Percentiles rank a stretch among this genome's conserved stretches.
Evolutionary conservation across 495 filamentous ascomycete genomes (phyloP).

Genomic region (Sordaria brevicollis): DNA sequence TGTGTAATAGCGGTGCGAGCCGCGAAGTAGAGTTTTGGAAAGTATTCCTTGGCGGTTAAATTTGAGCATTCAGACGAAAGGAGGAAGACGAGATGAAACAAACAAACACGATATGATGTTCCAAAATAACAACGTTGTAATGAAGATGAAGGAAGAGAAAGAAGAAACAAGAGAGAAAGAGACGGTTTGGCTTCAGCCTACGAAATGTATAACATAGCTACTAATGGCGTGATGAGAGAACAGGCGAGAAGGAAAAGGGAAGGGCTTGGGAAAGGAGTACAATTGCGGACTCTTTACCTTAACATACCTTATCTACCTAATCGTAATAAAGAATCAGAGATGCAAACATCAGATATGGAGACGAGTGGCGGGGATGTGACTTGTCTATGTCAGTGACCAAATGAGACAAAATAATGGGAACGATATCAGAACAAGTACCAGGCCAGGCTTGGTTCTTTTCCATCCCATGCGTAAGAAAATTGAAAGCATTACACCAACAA

Average conservation of each 20-base stretch:
- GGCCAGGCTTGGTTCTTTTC: background rate
- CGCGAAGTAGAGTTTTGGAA: background rate
- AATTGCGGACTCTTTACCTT: background rate
- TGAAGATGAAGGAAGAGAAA: background rate
- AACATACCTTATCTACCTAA: background rate
- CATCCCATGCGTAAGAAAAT: background rate
- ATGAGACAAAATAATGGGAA: background rate
- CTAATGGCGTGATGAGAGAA: background rate
- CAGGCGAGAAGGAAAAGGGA: background rate
- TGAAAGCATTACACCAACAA: slow-evolving; percentile 21
- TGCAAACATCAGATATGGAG: no score
- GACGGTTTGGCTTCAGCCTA: background rate
- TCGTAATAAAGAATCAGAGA: no score
- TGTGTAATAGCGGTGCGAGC: background rate
- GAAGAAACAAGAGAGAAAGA: background rate
- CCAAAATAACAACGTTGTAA: background rate
- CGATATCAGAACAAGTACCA: background rate
- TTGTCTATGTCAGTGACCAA: background rate
- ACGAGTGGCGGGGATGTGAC: background rate
- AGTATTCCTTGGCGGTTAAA: background rate
- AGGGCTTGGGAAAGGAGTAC: background rate
- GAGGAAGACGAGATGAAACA: background rate
- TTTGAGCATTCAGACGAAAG: background rate
- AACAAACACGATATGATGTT: background rate
- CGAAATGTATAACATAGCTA: background rate